These are phyloP conservation scores for Nitzschia sp. DNA, from an alignment of 108 stramenopile species.

Conservation along the genomic window DNA sequence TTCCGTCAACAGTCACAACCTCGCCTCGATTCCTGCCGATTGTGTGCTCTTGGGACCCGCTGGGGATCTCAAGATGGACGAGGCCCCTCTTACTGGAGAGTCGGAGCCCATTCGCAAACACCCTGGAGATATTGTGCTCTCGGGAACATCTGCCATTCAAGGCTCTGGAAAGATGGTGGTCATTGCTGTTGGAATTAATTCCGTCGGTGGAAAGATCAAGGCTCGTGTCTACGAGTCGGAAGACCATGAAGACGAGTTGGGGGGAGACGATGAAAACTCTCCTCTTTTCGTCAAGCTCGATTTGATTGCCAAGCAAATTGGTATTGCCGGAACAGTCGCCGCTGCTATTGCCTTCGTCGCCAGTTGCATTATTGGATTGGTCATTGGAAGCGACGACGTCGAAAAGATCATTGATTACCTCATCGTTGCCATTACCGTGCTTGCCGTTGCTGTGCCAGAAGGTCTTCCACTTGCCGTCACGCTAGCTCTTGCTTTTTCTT, in stretches of 20 bases:
- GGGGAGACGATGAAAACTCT: conserved; percentile 64
- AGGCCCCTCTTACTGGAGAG: conserved; percentile 94
- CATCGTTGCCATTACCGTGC: conserved; percentile 79
- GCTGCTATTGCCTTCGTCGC: conserved; percentile 73
- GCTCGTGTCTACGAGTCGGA: conserved; percentile 77
- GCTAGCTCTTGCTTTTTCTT: conserved; percentile 89
- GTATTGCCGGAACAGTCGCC: conserved; percentile 72
- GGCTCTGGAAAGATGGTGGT: conserved; percentile 86
- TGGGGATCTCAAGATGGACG: conserved; percentile 87
- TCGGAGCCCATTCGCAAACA: conserved; percentile 82
- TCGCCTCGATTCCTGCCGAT: conserved; percentile 90
- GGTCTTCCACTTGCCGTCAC: conserved; percentile 97
- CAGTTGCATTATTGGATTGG: conserved; percentile 81
- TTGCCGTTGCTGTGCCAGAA: conserved; percentile 98
- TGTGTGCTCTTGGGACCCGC: conserved; percentile 89
- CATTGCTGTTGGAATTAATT: conserved; percentile 86
- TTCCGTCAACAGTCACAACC: conserved; percentile 82
- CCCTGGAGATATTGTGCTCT: conserved; percentile 69
- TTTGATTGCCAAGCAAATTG: conserved; percentile 83
- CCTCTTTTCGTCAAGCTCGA: conserved; percentile 87
- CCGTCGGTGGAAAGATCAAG: conserved; percentile 83
- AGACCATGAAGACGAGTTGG: conserved; percentile 66
- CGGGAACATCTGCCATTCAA: conserved; percentile 69
- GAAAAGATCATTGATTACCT: conserved; percentile 67
- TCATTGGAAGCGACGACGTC: conserved; percentile 37